Evolutionary conservation across 352 stramenopile genomes (phyloP), one percentile per base, ranked within the genome.

Genomic region (Phytophthora pseudosyringae): DNA sequence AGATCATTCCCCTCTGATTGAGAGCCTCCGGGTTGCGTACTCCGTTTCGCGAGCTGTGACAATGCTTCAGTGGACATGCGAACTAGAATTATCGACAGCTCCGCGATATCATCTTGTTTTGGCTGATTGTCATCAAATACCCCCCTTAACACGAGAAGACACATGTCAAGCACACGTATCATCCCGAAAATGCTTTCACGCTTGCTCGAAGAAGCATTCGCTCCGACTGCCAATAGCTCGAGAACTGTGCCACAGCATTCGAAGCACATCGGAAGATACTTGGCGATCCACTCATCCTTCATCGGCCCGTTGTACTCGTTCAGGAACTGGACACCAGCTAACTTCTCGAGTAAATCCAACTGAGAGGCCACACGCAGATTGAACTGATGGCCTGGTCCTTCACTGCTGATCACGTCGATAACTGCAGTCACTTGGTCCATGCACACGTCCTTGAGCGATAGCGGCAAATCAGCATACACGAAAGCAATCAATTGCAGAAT

Each of bases 171-270:
- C 21, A 91, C 75, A 11, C 85, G 82, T 31, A 88, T 44, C 46
- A 90, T 74, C 3, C 69, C 78, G 10, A 70, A 11, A 48, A 71
- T 53, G 29, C 60, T 67, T 3, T 74, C 57, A 15, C 18, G 28
- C 11, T 53, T 63, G n/a, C 54, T 33, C 11, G 45, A 46, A 36
- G 47, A 21, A 4, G 35, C 36, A 29, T 55, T 73, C 38, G 13
- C 35, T 46, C 71, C 50, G 1, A 62, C 56, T 29, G 61, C 29
- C 36, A 90, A 45, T 15, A 91, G 64, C n/a, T 89, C 70, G 15
- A 91, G 60, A 28, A 88, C 61, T 1, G 82, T 87, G 9, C 85
- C 81, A 39, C 83, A 83, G 49, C 81, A 93, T 59, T 93, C 79
- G 29, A 89, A 81, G 26, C 75, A 81, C 59, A 91, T 80, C 0